A percentile compares a stretch with the other conserved stretches of the same genome.
These are phyloP conservation scores for Aspergillus sparsus DNA, from an alignment of 495 filamentous ascomycete genomes.

Conservation along the genomic window DNA sequence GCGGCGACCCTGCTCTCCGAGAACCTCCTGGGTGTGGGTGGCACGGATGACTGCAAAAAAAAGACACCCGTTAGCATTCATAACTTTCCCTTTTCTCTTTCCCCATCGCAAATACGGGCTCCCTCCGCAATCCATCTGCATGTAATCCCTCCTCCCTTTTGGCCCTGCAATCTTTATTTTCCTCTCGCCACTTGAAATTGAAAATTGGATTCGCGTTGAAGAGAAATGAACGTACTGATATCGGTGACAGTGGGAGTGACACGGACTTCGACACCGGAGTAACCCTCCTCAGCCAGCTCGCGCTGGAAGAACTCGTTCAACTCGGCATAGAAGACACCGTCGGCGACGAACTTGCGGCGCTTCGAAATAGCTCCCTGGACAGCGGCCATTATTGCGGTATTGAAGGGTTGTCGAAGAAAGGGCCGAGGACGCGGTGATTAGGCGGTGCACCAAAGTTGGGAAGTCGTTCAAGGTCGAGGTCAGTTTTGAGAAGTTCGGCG, in stretches of 20 bases:
- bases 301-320: slow-evolving; percentile 99
- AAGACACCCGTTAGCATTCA: slow-evolving; percentile 41
- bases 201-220: slow-evolving; percentile 25
- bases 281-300: slow-evolving; percentile 98
- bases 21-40: slow-evolving; percentile 99
- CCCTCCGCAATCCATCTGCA: too few relatives aligned
- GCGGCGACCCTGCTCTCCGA: slow-evolving; percentile 98
- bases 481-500: slow-evolving; percentile 38
- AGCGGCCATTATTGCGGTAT: slow-evolving; percentile 62
- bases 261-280: slow-evolving; percentile 99
- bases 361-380: slow-evolving; percentile 82
- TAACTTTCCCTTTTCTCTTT: neutral
- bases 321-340: slow-evolving; percentile 99
- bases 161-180: neutral
- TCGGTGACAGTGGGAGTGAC: slow-evolving; percentile 99
- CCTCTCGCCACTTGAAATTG: slow-evolving; percentile 3
- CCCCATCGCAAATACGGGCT: neutral
- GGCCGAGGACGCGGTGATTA: slow-evolving; percentile 31
- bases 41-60: slow-evolving; percentile 81
- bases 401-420: slow-evolving; percentile 43
- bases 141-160: too few relatives aligned
- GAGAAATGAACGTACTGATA: slow-evolving; percentile 67
- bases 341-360: slow-evolving; percentile 99
- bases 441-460: slow-evolving; percentile 29
- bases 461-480: slow-evolving; percentile 35